Percentiles rank a stretch among this genome's conserved stretches.
Evolutionary conservation across 768 basidiomycete genomes (phyloP).

Genomic region (Lyophyllum atratum): DNA sequence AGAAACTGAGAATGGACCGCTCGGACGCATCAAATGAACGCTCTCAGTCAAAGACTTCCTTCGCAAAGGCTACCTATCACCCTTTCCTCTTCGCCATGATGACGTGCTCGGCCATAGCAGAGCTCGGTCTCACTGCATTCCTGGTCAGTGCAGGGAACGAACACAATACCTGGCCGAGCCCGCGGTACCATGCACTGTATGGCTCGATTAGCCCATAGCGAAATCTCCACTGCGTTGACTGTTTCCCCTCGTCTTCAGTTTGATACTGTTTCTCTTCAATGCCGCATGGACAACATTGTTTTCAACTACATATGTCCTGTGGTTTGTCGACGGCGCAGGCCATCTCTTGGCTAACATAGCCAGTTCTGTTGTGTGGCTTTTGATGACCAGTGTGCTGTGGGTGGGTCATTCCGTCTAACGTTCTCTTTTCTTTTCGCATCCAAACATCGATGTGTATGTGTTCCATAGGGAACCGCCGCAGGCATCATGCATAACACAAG

Average conservation of each 20-base stretch:
- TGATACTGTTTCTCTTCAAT: slow-evolving; percentile 64
- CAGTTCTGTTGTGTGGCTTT: slow-evolving; percentile 75
- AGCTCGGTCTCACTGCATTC: slow-evolving; percentile 75
- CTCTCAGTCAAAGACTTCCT: slow-evolving; percentile 40
- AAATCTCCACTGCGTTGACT: not conserved
- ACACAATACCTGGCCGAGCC: slow-evolving; percentile 57
- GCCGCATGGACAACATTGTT: slow-evolving; percentile 78
- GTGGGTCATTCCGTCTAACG: slow-evolving; percentile 36
- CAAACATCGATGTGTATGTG: slow-evolving; percentile 1
- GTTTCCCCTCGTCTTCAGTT: slow-evolving; percentile 27
- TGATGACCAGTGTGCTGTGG: slow-evolving; percentile 67
- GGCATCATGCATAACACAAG: slow-evolving; percentile 71
- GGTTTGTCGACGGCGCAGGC: slow-evolving; percentile 65
- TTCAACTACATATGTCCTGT: slow-evolving; percentile 67
- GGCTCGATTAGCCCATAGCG: slow-evolving; percentile 21
- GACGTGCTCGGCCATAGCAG: slow-evolving; percentile 65
- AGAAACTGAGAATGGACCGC: slow-evolving; percentile 10
- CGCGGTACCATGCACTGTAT: slow-evolving; percentile 66
- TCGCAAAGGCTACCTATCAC: slow-evolving; percentile 54
- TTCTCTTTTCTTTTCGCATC: not conserved
- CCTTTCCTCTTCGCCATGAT: slow-evolving; percentile 67
- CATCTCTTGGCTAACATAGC: slow-evolving; percentile 77
- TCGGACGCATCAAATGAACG: not conserved
- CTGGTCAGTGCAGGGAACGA: slow-evolving; percentile 71
- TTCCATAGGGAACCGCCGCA: slow-evolving; percentile 59